Conservation (phyloP, 805 yeast genomes). For the Hanseniaspora clermontiae region DNA sequence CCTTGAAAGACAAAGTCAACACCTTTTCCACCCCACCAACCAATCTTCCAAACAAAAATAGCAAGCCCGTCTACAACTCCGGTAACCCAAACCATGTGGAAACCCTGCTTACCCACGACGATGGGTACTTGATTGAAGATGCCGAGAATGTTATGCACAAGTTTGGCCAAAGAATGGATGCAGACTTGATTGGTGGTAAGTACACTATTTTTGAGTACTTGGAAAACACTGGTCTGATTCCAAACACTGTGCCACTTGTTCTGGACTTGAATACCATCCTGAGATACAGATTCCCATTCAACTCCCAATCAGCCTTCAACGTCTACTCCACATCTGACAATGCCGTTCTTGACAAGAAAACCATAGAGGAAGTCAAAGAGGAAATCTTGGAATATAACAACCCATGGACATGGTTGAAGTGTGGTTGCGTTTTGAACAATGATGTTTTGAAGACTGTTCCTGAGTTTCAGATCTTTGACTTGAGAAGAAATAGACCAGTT, state of each 20-base stretch:
- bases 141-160: not conserved
- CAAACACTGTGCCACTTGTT: conserved; percentile 86
- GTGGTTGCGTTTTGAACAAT: not conserved
- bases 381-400: conserved; percentile 1
- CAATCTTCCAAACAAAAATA: not conserved
- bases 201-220: conserved; percentile 47
- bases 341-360: not conserved
- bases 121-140: not conserved
- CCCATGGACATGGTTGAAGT: conserved; percentile 3
- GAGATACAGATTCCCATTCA: conserved; percentile 60
- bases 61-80: not conserved
- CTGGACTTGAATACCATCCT: conserved; percentile 58
- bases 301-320: conserved; percentile 11
- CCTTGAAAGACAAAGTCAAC: conserved; percentile 1
- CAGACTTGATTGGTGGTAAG: conserved; percentile 7
- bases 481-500: conserved; percentile 5
- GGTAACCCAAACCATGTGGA: conserved; percentile 5
- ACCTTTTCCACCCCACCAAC: not conserved
- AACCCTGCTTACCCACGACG: conserved; percentile 2
- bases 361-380: not conserved
- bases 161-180: not conserved
- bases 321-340: not conserved
- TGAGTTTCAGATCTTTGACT: conserved; percentile 10
- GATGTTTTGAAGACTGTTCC: conserved; percentile 10
- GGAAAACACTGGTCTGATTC: conserved; percentile 72